Evolutionary conservation across 352 stramenopile genomes (phyloP), one percentile per base, ranked within the genome.

Genomic region (Phytophthora fragariaefolia): DNA sequence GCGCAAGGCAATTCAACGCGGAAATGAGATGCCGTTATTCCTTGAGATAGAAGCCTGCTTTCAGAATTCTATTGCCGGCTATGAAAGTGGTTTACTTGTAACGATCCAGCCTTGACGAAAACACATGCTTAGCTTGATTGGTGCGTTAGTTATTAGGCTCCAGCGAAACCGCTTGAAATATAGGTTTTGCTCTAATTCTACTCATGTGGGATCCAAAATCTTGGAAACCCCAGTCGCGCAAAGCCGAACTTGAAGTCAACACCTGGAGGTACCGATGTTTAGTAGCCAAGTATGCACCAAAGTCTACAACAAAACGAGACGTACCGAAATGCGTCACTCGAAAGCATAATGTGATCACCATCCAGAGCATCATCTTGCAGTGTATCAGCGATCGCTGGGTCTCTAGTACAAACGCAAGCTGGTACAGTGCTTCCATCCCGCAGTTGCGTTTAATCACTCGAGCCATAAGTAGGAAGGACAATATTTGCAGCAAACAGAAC

Each of bases 331-430:
- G 63, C 2, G 32, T 52, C 10, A 59, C 38, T 1, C 46, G 50
- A 43, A 60, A 66, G 28, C 45, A 55, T 17, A 71, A 22, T 23
- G 50, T 48, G 26, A 62, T 50, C 7, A 66, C 24, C 32, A 74
- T 65, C 59, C 69, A 77, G 9, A 63, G 38, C 22, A 70, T 62
- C 49, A 77, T 43, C 23, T 67, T 71, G 46, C 58, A 50, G 12
- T 63, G 61, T 27, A 78, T 42, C 13, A 64, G 28, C 17, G 57
- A 60, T 12, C 43, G 22, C 22, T 69, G 71, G 8, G 42, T 60
- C 12, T 75, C 65, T 18, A 78, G 38, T 4, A 75, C 71, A 12
- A 75, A 78, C 12, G 66, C 55, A 8, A 75, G 23, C 18, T 73
- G 58, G 46, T 72, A 69, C 3, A 72, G 32, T 2, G 58, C 28